A percentile compares a stretch with the other conserved stretches of the same genome.
Conservation (phyloP, 2,329 filamentous ascomycete species). For the Ceratocystis huliohia region DNA sequence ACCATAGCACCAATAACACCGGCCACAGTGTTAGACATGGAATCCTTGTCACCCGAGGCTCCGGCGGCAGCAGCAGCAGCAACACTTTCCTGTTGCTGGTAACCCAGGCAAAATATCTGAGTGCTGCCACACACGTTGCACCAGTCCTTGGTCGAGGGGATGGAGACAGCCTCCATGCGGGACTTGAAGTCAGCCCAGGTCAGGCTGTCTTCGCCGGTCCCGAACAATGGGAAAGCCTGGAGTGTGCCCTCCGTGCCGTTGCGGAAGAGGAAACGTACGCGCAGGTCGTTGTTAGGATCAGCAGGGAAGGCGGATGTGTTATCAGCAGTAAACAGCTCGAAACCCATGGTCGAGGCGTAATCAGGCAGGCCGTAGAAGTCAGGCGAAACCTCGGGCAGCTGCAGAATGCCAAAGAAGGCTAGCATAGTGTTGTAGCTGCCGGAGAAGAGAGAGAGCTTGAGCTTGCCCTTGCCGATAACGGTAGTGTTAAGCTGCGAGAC, state of each 20-base stretch:
- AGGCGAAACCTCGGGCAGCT: conserved; percentile 24
- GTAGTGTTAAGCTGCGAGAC: conserved; percentile 28
- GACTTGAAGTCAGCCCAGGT: conserved; percentile 26
- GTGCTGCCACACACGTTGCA: conserved; percentile 26
- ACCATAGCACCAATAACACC: conserved; percentile 29
- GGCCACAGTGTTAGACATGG: conserved; percentile 28
- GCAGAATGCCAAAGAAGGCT: conserved; percentile 28
- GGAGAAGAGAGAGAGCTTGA: conserved; percentile 29
- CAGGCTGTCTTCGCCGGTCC: conserved; percentile 25
- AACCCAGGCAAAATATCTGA: conserved; percentile 28
- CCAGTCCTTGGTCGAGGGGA: conserved; percentile 27
- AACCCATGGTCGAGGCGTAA: conserved; percentile 30
- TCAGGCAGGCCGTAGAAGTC: conserved; percentile 29
- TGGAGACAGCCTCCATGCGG: conserved; percentile 26
- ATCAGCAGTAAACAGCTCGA: conserved; percentile 28
- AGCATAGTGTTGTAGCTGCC: conserved; percentile 30
- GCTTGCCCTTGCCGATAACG: conserved; percentile 25
- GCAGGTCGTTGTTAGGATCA: conserved; percentile 24
- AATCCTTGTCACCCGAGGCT: conserved; percentile 15
- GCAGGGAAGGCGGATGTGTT: conserved; percentile 25
- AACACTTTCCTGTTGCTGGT: conserved; percentile 22
- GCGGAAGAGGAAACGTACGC: conserved; percentile 29
- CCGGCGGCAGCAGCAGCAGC: conserved; percentile 16
- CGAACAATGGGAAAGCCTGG: conserved; percentile 27
- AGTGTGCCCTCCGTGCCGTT: conserved; percentile 28